Conservation (phyloP, 768 basidiomycete genomes). For the Baorangia bicolor region DNA sequence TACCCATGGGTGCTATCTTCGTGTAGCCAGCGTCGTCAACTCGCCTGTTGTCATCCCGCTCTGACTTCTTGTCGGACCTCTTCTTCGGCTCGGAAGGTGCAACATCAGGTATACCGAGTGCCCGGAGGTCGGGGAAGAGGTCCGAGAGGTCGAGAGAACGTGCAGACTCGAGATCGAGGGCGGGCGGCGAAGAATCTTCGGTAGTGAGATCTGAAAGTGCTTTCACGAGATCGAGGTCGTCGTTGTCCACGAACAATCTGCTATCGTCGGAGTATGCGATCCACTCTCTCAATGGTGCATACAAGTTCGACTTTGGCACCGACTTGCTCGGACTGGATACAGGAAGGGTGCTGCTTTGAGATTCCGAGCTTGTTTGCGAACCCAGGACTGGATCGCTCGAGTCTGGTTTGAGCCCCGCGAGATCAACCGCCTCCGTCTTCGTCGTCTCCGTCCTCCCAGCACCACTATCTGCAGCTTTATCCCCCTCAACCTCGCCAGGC, state of each 20-base stretch:
- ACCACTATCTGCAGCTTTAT: conserved; percentile 2
- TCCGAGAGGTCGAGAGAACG: conserved; percentile 52
- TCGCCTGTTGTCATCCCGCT: conserved; percentile 68
- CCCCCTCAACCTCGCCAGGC: conserved; percentile 29
- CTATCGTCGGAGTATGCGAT: conserved; percentile 46
- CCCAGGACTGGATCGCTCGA: conserved; percentile 56
- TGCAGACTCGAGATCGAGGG: conserved; percentile 23
- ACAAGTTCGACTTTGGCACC: conserved; percentile 43
- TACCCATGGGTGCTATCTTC: conserved; percentile 70
- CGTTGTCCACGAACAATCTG: conserved; percentile 54
- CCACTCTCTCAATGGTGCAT: conserved; percentile 57
- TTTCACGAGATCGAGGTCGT: conserved; percentile 50
- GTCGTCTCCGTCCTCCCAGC: conserved; percentile 20
- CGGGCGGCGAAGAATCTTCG: conserved; percentile 14
- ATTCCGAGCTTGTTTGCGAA: conserved; percentile 41
- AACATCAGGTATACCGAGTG: conserved; percentile 54
- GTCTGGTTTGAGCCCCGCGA: conserved; percentile 48
- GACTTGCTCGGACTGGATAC: conserved; percentile 34
- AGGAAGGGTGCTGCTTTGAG: conserved; percentile 25
- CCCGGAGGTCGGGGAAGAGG: conserved; percentile 84
- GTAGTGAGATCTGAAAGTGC: conserved; percentile 43
- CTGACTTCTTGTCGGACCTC: conserved; percentile 55
- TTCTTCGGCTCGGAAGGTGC: conserved; percentile 40
- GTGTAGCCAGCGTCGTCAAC: conserved; percentile 76
- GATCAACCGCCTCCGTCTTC: conserved; percentile 27